Conservation (phyloP, 164 flowering plant species). For the Sedum album region DNA sequence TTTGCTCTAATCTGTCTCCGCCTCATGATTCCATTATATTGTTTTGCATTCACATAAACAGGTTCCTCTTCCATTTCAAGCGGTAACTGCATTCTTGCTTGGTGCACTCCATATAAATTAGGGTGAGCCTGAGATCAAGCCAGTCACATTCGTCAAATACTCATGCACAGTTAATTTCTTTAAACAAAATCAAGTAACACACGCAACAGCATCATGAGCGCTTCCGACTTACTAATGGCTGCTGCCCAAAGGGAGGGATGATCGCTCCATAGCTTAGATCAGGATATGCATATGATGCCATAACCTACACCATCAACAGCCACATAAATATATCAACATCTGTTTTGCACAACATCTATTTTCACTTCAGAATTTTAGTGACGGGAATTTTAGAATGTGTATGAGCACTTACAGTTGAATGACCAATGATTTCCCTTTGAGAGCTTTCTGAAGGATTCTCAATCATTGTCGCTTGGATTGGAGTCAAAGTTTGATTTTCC, state of each 20-base stretch:
- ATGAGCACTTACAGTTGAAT: conserved; percentile 31
- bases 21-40: conserved; percentile 48
- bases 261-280: conserved; percentile 32
- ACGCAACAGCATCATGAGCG: background rate
- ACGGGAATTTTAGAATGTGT: background rate
- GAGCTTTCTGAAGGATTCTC: conserved; percentile 23
- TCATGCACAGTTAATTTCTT: background rate
- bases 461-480: conserved; percentile 11
- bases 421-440: conserved; percentile 40
- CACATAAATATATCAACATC: too few relatives aligned
- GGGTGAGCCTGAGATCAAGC: conserved; percentile 24
- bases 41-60: conserved; percentile 56
- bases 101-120: conserved; percentile 33
- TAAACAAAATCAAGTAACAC: background rate
- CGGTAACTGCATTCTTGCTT: conserved; percentile 42
- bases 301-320: conserved; percentile 22
- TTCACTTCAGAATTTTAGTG: conserved; percentile 1
- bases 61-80: conserved; percentile 49
- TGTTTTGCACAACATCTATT: background rate
- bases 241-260: conserved; percentile 27
- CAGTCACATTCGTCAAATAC: background rate
- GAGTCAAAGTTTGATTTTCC: conserved; percentile 14
- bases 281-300: conserved; percentile 30
- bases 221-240: conserved; percentile 19
- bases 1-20: conserved; percentile 47